phyloP scores from a whole-genome alignment of 805 yeast species.

The Kuraishia capsulata region DNA sequence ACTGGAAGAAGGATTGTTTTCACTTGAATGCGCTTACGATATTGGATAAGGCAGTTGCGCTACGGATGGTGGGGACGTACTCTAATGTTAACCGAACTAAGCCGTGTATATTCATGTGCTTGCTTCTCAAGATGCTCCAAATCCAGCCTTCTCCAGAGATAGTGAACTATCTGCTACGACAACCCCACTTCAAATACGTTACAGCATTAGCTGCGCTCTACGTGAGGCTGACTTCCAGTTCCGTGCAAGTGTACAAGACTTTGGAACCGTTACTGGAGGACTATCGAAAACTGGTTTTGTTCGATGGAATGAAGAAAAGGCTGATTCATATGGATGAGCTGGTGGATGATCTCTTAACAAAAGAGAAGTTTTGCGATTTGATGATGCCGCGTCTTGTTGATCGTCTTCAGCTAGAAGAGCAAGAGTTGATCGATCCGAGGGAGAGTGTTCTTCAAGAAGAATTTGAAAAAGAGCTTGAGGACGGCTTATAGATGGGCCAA shows the following conservation, averaged over 20 bases:
- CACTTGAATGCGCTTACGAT: conserved; percentile 31
- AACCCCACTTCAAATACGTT: conserved; percentile 69
- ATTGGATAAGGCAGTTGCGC: conserved; percentile 35
- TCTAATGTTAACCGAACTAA: conserved; percentile 30
- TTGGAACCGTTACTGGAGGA: conserved; percentile 56
- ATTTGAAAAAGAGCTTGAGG: conserved; percentile 19
- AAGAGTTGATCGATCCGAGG: conserved; percentile 29
- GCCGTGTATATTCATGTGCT: conserved; percentile 69
- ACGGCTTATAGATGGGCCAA: too few species aligned
- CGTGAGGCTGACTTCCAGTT: conserved; percentile 34
- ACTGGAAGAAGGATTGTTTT: conserved; percentile 50
- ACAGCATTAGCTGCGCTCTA: conserved; percentile 65
- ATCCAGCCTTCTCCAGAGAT: conserved; percentile 59
- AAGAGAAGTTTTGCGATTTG: conserved; percentile 61
- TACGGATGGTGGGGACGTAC: conserved; percentile 41
- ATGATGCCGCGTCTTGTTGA: conserved; percentile 55
- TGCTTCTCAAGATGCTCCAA: conserved; percentile 70
- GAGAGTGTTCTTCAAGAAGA: conserved; percentile 25
- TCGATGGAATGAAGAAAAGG: conserved; percentile 22
- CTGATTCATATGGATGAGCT: conserved; percentile 64
- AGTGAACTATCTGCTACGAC: conserved; percentile 42
- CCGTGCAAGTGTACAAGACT: conserved; percentile 34
- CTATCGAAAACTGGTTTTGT: conserved; percentile 56
- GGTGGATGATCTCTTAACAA: conserved; percentile 48
- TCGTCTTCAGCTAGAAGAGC: conserved; percentile 31